A percentile compares a stretch with the other conserved stretches of the same genome.
These are phyloP conservation scores for Gomphus bonarii DNA, from an alignment of 1,284 basidiomycete genomes.

Conservation along the genomic window DNA sequence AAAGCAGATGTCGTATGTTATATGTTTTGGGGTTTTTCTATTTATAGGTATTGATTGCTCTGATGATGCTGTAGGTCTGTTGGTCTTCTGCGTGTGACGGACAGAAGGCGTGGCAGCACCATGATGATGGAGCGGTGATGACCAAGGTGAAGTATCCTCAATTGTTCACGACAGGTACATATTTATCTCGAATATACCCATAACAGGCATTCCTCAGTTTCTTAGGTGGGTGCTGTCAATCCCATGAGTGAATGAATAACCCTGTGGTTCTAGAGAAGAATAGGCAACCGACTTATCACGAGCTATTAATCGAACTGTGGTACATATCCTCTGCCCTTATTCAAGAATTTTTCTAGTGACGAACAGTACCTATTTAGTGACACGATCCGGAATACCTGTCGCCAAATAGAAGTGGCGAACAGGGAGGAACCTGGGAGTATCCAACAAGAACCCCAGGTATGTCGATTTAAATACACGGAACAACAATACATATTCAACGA, in stretches of 20 bases:
- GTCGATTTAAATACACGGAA: background rate
- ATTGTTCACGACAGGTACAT: background rate
- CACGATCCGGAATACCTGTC: background rate
- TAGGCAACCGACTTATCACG: background rate
- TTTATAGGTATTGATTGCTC: background rate
- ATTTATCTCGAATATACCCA: background rate
- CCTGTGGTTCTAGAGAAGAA: background rate
- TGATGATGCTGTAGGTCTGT: background rate
- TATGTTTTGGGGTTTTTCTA: background rate
- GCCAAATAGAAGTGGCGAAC: background rate
- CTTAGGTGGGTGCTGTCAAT: background rate
- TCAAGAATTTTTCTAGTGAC: background rate
- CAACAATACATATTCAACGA: too few species aligned
- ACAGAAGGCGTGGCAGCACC: background rate
- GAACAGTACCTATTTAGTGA: background rate
- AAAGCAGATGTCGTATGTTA: background rate
- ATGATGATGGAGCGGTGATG: background rate
- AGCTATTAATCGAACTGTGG: background rate
- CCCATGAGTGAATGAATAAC: too few species aligned
- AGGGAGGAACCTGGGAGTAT: background rate
- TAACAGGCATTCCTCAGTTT: background rate
- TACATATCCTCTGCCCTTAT: background rate
- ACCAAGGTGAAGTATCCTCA: background rate
- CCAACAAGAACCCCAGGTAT: constrained; percentile 1
- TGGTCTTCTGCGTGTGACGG: background rate